A percentile compares a stretch with the other conserved stretches of the same genome.
Conservation (phyloP, 73 alveolate species). For the Durusdinium trenchii region DNA sequence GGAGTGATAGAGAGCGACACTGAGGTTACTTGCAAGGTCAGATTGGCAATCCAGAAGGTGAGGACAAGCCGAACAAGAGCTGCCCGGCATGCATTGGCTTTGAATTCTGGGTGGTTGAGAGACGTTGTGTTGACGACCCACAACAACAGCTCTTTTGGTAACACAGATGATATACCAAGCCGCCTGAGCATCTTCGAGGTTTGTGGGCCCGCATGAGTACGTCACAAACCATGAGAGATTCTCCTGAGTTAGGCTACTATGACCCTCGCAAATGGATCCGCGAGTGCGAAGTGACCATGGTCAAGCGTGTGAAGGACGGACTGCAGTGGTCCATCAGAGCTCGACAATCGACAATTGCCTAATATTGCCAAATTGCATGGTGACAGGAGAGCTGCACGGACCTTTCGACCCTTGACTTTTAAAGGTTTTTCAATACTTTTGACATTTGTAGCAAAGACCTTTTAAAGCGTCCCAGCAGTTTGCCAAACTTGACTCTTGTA, state of each 20-base stretch:
- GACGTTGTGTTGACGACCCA: too few relatives aligned
- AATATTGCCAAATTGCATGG: too few relatives aligned
- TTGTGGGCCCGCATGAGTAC: neutral
- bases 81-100: neutral
- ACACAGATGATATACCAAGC: neutral
- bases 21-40: slow-evolving; percentile 77
- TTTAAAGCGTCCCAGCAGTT: neutral
- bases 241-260: slow-evolving; percentile 28
- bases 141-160: too few relatives aligned
- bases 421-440: neutral
- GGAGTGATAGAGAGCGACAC: neutral
- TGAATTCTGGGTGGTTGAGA: too few relatives aligned
- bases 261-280: slow-evolving; percentile 91
- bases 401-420: neutral
- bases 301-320: slow-evolving; percentile 63
- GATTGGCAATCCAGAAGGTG: slow-evolving; percentile 92
- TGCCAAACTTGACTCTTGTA: too few relatives aligned
- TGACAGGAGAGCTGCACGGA: slow-evolving; percentile 88
- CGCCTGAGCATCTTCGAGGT: neutral
- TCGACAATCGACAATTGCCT: neutral
- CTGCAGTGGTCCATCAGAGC: neutral
- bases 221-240: neutral
- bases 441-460: neutral
- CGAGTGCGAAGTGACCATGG: slow-evolving; percentile 61
- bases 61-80: slow-evolving; percentile 95